Evolutionary conservation across 2,329 filamentous ascomycete genomes (phyloP), one percentile per base, ranked within the genome.

Genomic region (Cadophora gregata): DNA sequence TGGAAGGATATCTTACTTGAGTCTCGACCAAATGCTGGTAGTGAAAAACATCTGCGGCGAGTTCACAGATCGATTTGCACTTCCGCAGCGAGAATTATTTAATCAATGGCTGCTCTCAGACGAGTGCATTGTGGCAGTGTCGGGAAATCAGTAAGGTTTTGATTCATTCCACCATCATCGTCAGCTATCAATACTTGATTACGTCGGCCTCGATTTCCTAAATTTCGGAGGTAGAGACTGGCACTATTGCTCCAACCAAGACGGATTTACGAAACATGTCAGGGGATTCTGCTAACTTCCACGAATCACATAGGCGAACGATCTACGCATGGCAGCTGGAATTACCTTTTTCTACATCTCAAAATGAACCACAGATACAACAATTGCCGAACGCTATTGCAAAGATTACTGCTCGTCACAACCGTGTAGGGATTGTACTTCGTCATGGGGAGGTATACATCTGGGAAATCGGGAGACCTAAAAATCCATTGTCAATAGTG

Each of bases 81-180:
- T 51, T 51, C 48, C 21, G 29, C 48, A 51, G 19, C 48, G 48
- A 14, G 21, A 27, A 42, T 12, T 2, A 19, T 5, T 16, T 29
- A 14, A n/a, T 29, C 48, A 27, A 29, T 74, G 70, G 69, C 19
- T 58, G n/a, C 64, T 74, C 21, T 71, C 66, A 9, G 69, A 74
- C 38, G 51, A 64, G n/a, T 70, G 61, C 36, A 42, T 73, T 27
- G 36, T 73, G 42, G 64, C 59, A 12, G n/a, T 59, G 12, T 69
- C 47, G 7, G 29, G 27, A 14, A n/a, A 36, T 27, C 51, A 56
- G 66, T 70, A 55, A 59, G 69, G 38, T 36, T 24, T 24, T 24
- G 38, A 4, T 16, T n/a, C 19, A 16, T 42, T 42, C 14, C 38
- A 42, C 10, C 14, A 42, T 19, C 38, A 42, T 19, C 38, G 16